phyloP scores from a whole-genome alignment of 495 filamentous ascomycete genomes.

The Oidiodendron maius region DNA sequence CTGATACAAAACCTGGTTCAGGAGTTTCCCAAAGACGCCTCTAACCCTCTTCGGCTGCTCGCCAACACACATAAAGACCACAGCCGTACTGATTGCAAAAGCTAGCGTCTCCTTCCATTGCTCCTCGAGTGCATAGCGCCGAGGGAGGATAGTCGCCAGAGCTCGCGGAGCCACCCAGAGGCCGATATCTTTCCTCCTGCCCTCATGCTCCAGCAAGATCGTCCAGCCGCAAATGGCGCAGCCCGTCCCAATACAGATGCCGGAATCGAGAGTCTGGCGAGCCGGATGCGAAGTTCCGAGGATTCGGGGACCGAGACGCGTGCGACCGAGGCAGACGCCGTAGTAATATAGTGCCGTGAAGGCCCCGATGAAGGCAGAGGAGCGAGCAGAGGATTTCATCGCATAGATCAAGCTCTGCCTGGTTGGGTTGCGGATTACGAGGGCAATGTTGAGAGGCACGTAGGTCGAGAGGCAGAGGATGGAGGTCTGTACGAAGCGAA shows the following conservation, averaged over 20 bases:
- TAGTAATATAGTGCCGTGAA: conserved; percentile 88
- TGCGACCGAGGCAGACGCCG: conserved; percentile 76
- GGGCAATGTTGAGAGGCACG: conserved; percentile 65
- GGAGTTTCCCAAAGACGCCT: conserved; percentile 66
- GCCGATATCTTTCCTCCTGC: conserved; percentile 69
- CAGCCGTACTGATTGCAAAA: conserved; percentile 69
- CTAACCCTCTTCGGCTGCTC: conserved; percentile 63
- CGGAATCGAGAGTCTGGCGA: conserved; percentile 41
- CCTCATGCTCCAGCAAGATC: conserved; percentile 64
- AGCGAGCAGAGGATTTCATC: conserved; percentile 56
- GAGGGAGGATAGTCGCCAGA: conserved; percentile 68
- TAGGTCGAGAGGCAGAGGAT: conserved; percentile 74
- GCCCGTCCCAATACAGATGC: conserved; percentile 68
- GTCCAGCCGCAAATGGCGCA: conserved; percentile 84
- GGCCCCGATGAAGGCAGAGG: conserved; percentile 74
- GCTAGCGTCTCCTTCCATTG: conserved; percentile 69
- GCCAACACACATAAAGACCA: conserved; percentile 65
- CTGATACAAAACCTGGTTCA: conserved; percentile 47
- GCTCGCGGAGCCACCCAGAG: conserved; percentile 85
- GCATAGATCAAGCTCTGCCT: conserved; percentile 36
- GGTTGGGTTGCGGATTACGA: conserved; percentile 54
- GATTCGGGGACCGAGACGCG: conserved; percentile 68
- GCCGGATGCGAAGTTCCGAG: conserved; percentile 41
- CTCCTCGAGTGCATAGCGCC: conserved; percentile 61
- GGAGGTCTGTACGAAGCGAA: conserved; percentile 66